phyloP scores from a whole-genome alignment of 495 filamentous ascomycete genomes.

The Tuber brumale region DNA sequence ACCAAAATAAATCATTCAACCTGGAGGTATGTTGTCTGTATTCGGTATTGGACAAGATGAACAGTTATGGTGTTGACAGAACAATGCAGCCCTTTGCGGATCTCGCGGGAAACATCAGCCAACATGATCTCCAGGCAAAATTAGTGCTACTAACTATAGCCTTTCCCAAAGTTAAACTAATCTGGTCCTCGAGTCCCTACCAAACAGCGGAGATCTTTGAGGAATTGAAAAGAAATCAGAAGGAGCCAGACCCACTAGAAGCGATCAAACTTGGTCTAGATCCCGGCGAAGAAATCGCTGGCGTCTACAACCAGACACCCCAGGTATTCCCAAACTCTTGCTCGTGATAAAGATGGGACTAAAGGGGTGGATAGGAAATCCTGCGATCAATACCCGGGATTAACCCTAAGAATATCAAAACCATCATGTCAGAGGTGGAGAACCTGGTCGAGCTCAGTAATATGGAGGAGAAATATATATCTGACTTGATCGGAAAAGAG shows the following conservation, averaged over 20 bases:
- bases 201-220: slow-evolving; percentile 97
- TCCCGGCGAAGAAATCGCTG: slow-evolving; percentile 49
- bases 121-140: slow-evolving; percentile 73
- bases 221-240: slow-evolving; percentile 76
- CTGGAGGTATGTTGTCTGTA: slow-evolving; percentile 55
- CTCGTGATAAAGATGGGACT: not conserved
- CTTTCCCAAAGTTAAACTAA: slow-evolving; percentile 79
- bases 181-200: slow-evolving; percentile 89
- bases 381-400: slow-evolving; percentile 76
- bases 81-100: slow-evolving; percentile 42
- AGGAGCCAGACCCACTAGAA: slow-evolving; percentile 83
- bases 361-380: slow-evolving; percentile 60
- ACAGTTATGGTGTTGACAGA: not conserved
- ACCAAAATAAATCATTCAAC: slow-evolving; percentile 93
- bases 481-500: slow-evolving; percentile 68
- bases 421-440: slow-evolving; percentile 62
- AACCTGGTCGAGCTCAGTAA: slow-evolving; percentile 82
- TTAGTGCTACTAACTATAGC: slow-evolving; percentile 88
- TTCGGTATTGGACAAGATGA: not conserved
- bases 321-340: slow-evolving; percentile 30
- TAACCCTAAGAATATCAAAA: slow-evolving; percentile 65
- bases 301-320: slow-evolving; percentile 58
- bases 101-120: slow-evolving; percentile 29
- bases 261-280: slow-evolving; percentile 80
- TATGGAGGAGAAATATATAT: slow-evolving; percentile 67